Evolutionary conservation across 1,284 basidiomycete species (phyloP), one percentile per base, ranked within the genome.

Genomic region (Trametes hirsuta): DNA sequence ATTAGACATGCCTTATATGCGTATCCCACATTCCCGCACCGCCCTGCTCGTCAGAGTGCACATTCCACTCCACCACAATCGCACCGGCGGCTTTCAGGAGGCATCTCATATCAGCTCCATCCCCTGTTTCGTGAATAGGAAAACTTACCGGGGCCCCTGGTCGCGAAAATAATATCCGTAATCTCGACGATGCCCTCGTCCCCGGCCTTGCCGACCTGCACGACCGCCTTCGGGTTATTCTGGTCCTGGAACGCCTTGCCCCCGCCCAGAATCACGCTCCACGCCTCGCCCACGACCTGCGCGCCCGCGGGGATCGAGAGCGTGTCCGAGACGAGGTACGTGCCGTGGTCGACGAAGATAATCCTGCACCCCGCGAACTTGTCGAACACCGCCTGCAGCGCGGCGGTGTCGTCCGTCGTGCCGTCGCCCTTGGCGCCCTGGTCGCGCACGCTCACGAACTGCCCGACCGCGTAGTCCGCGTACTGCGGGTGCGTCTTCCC

Each of bases 401-500:
- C 87, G 25, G 76, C 78, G 1, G 90, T 92, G 68, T 94, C 92
- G 71, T 94, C 92, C 4, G 89, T 87, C 14, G 69, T 68, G 11
- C 92, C 91, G 69, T 94, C 88, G 50, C 91, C 91, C 62, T 76
- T 82, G 11, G 90, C 91, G 21, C 91, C 91, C 49, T 85, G 70
- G 55, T 80, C 79, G 70, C 83, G 87, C 41, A 91, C 88, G 67
- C 86, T 90, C 53, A 91, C 81, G 69, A 94, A 83, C 68, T 91
- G 85, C 65, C 75, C 77, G 21, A 82, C 75, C 6, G 81, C 77
- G 66, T 85, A 90, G 55, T 80, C 74, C 30, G 75, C 81, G 67
- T 93, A 93, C 71, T 74, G 72, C 14, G 72, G 72, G 45, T 65
- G 69, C 40, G 63, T 53, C 63, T 76, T 84, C 25, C 86, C 84